phyloP scores from a whole-genome alignment of 139 green algal species.

The Desmodesmus armatus region DNA sequence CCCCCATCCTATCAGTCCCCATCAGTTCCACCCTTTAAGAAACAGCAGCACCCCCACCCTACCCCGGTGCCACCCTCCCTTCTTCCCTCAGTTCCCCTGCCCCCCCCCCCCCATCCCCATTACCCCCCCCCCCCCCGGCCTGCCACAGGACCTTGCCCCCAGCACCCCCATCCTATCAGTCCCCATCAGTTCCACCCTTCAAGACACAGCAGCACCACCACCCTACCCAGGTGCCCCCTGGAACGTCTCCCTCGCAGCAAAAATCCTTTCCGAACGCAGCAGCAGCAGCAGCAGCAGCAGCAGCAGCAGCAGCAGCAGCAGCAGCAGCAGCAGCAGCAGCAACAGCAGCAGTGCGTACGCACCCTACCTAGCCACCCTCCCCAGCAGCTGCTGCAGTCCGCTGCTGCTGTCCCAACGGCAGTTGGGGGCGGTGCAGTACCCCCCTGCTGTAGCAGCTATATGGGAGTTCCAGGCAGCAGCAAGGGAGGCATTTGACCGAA shows the following conservation, averaged over 20 bases:
- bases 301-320: neutral
- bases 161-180: conserved; percentile 31
- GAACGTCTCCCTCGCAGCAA: conserved; percentile 35
- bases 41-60: no score
- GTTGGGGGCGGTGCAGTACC: conserved; percentile 33
- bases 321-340: neutral
- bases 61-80: no score
- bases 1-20: no score
- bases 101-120: no score
- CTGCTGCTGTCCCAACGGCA: conserved; percentile 19
- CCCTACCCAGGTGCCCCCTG: conserved; percentile 46
- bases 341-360: neutral
- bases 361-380: conserved; percentile 28
- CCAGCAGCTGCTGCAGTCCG: neutral
- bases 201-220: conserved; percentile 1
- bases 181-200: conserved; percentile 16
- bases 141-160: neutral
- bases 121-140: no score
- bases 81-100: no score
- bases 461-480: neutral
- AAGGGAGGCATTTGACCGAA: neutral
- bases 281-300: neutral
- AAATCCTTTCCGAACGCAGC: conserved; percentile 9
- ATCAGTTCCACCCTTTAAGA: no score
- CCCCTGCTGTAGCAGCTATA: conserved; percentile 24